Conservation (phyloP, 2,329 filamentous ascomycete genomes). For the Alternaria tenuissima region DNA sequence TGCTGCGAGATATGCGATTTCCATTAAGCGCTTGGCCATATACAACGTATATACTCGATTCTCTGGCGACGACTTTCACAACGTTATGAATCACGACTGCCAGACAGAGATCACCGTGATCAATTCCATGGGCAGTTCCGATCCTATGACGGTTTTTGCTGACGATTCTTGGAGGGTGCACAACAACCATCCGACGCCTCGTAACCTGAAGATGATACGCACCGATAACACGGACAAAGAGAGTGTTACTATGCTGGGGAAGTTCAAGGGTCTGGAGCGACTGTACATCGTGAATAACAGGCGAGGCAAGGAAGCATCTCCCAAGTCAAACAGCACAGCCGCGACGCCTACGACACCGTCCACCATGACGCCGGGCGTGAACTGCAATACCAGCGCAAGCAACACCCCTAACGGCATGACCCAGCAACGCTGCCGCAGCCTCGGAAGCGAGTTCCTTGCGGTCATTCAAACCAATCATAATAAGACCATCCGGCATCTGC, state of each 20-base stretch:
- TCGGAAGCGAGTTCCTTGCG: constrained; percentile 59
- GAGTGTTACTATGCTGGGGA: constrained; percentile 54
- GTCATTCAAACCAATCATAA: constrained; percentile 63
- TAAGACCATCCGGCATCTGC: constrained; percentile 62
- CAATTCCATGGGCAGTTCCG: constrained; percentile 59
- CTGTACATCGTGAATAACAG: constrained; percentile 61
- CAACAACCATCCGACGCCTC: constrained; percentile 34
- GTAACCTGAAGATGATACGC: constrained; percentile 58
- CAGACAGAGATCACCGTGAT: constrained; percentile 63
- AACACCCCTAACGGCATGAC: constrained; percentile 32
- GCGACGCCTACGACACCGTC: constrained; percentile 42
- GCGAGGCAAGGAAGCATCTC: constrained; percentile 29
- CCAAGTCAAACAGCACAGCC: constrained; percentile 35
- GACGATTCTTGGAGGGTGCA: constrained; percentile 62
- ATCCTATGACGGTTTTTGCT: constrained; percentile 61
- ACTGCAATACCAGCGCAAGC: constrained; percentile 25
- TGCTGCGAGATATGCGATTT: constrained; percentile 56
- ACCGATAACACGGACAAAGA: constrained; percentile 59
- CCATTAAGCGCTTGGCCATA: constrained; percentile 60
- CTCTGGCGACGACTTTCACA: constrained; percentile 54
- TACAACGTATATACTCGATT: constrained; percentile 67
- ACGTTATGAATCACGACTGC: constrained; percentile 52
- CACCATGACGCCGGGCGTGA: constrained; percentile 27
- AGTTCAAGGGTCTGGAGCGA: constrained; percentile 57
- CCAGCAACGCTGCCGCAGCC: constrained; percentile 43